phyloP scores from a whole-genome alignment of 2,329 filamentous ascomycete species.

The Endocalyx cinctus region DNA sequence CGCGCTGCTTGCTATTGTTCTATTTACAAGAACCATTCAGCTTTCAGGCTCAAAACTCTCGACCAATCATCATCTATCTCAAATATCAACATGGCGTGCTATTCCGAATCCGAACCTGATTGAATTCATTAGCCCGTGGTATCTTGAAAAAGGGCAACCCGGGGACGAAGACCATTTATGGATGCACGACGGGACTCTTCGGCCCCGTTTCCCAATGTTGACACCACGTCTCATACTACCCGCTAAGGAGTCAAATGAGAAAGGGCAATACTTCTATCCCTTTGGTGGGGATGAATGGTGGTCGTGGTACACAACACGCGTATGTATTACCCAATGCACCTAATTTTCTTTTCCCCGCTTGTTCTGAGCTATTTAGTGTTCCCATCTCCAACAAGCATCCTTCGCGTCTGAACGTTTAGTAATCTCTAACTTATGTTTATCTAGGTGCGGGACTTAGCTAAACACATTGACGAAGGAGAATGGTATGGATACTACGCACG shows the following conservation, averaged over 20 bases:
- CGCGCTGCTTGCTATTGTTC: slow-evolving; percentile 8
- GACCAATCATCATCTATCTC: too few species aligned
- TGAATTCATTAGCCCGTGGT: slow-evolving; percentile 11
- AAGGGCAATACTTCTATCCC: slow-evolving; percentile 12
- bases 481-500: slow-evolving; percentile 11
- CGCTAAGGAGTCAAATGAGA: background rate
- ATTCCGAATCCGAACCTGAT: slow-evolving; percentile 11
- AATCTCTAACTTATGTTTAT: too few species aligned
- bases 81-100: too few species aligned
- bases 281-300: slow-evolving; percentile 15
- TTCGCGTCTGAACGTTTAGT: too few species aligned
- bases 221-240: slow-evolving; percentile 4
- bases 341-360: too few species aligned
- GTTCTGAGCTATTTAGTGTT: too few species aligned
- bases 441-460: slow-evolving; percentile 10
- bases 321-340: too few species aligned
- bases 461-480: slow-evolving; percentile 11
- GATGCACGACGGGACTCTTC: slow-evolving; percentile 2
- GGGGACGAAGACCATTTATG: background rate
- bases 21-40: slow-evolving; percentile 9
- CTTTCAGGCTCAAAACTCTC: too few species aligned
- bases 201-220: slow-evolving; percentile 12
- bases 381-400: too few species aligned
- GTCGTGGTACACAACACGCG: slow-evolving; percentile 16
- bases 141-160: slow-evolving; percentile 2